phyloP scores from a whole-genome alignment of 1,284 basidiomycete genomes.

The Agaricales sp. region DNA sequence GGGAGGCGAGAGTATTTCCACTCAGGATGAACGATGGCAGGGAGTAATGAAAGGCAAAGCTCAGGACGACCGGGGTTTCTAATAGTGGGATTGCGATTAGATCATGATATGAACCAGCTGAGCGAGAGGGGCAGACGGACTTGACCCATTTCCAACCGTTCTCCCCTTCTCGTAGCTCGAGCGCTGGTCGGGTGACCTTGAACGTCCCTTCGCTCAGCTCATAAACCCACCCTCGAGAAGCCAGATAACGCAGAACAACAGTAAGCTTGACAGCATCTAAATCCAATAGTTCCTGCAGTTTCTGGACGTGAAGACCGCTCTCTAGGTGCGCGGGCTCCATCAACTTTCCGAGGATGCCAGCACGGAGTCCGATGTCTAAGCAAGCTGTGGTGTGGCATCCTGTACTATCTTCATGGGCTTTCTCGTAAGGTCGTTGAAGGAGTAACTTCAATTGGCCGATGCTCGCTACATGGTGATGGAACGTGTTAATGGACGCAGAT shows the following conservation, averaged over 20 bases:
- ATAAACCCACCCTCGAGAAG: conserved; percentile 15
- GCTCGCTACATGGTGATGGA: background rate
- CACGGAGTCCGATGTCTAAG: conserved; percentile 15
- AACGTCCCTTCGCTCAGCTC: conserved; percentile 13
- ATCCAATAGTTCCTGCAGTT: conserved; percentile 13
- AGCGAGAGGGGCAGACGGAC: conserved; percentile 7
- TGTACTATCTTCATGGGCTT: conserved; percentile 14
- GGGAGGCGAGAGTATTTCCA: conserved; percentile 15
- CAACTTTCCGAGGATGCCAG: conserved; percentile 14
- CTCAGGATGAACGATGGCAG: conserved; percentile 14
- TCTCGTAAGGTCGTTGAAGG: conserved; percentile 16
- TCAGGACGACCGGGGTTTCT: conserved; percentile 16
- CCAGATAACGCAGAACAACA: conserved; percentile 14
- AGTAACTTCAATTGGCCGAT: conserved; percentile 13
- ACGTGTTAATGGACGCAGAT: background rate
- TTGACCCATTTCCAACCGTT: conserved; percentile 15
- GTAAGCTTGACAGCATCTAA: conserved; percentile 13
- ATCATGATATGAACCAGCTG: background rate
- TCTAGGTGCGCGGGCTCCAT: conserved; percentile 7
- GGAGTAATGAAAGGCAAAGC: conserved; percentile 11
- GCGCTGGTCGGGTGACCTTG: conserved; percentile 14
- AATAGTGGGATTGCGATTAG: background rate
- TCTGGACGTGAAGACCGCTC: conserved; percentile 10
- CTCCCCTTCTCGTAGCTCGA: conserved; percentile 13
- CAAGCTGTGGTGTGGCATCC: conserved; percentile 10